Evolutionary conservation across 805 yeast genomes (phyloP).

Genomic region (Wickerhamiella hasegawae): DNA sequence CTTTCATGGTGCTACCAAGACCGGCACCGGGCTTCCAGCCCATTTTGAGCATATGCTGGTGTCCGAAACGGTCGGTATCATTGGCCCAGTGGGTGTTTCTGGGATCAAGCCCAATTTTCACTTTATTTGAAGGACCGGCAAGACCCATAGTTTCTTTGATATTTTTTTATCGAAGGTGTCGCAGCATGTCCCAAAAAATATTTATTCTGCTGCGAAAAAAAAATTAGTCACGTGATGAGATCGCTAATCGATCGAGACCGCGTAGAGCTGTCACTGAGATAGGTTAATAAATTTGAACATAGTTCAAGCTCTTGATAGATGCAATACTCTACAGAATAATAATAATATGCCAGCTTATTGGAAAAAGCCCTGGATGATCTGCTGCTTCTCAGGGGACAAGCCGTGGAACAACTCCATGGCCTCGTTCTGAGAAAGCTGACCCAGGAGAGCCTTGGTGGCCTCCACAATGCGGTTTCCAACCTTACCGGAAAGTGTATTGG

Average conservation of each 20-base stretch:
- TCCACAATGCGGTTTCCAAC: constrained; percentile 50
- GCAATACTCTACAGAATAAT: too few relatives aligned
- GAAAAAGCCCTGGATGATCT: constrained; percentile 46
- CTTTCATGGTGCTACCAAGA: constrained; percentile 49
- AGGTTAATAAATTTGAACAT: too few relatives aligned
- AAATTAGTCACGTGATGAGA: background rate
- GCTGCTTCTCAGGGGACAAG: constrained; percentile 45
- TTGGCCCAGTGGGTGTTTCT: constrained; percentile 91
- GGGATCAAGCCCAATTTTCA: constrained; percentile 82
- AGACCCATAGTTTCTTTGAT: constrained; percentile 19
- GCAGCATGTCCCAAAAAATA: too few relatives aligned
- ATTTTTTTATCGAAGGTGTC: background rate
- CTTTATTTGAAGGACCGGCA: constrained; percentile 56
- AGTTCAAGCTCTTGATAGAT: too few relatives aligned
- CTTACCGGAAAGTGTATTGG: constrained; percentile 49
- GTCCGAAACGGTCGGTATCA: constrained; percentile 59
- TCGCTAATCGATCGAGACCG: too few relatives aligned
- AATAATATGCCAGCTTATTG: too few relatives aligned
- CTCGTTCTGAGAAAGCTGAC: constrained; percentile 50
- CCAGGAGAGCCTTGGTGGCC: constrained; percentile 47
- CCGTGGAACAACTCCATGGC: constrained; percentile 48
- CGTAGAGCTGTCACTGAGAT: too few relatives aligned
- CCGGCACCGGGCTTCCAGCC: constrained; percentile 95
- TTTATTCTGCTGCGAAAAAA: too few relatives aligned
- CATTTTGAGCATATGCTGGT: constrained; percentile 56